Percentiles rank a stretch among this genome's conserved stretches.
Evolutionary conservation across 148 eudicot genomes (phyloP).

Genomic region (Fagopyrum homotropicum): DNA sequence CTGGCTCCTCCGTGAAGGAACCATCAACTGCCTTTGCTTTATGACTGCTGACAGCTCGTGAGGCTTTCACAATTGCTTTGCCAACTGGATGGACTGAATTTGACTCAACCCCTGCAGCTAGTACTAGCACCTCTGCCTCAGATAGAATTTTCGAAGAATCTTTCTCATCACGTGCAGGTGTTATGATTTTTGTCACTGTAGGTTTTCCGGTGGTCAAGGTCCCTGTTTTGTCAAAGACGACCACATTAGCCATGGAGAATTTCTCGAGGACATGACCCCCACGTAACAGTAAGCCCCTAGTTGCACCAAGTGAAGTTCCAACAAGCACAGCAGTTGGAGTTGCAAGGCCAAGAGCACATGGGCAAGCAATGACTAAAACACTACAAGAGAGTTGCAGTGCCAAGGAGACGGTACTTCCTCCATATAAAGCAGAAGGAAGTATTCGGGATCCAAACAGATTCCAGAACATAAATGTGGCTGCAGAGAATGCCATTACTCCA

Average conservation of each 20-base stretch:
- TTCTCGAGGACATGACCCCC: slow-evolving; percentile 90
- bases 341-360: slow-evolving; percentile 98
- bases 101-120: slow-evolving; percentile 91
- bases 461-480: slow-evolving; percentile 96
- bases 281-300: slow-evolving; percentile 83
- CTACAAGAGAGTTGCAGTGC: slow-evolving; percentile 97
- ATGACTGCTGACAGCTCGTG: slow-evolving; percentile 42
- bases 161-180: slow-evolving; percentile 19
- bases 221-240: slow-evolving; percentile 96
- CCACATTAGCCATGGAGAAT: slow-evolving; percentile 64
- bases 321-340: slow-evolving; percentile 99
- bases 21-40: slow-evolving; percentile 66
- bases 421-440: slow-evolving; percentile 58
- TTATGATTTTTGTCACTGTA: slow-evolving; percentile 68
- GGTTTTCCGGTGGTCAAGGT: slow-evolving; percentile 93
- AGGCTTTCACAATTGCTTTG: slow-evolving; percentile 92
- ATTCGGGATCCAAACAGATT: slow-evolving; percentile 65
- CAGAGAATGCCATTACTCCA: slow-evolving; percentile 94
- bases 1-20: slow-evolving; percentile 91
- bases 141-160: slow-evolving; percentile 27
- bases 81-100: slow-evolving; percentile 95
- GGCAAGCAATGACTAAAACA: slow-evolving; percentile 97
- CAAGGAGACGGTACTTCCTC: slow-evolving; percentile 69
- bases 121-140: slow-evolving; percentile 55
- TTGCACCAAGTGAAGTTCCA: slow-evolving; percentile 98